These are phyloP conservation scores for Cardamine occulta DNA, from an alignment of 345 rosid genomes.

Conservation along the genomic window DNA sequence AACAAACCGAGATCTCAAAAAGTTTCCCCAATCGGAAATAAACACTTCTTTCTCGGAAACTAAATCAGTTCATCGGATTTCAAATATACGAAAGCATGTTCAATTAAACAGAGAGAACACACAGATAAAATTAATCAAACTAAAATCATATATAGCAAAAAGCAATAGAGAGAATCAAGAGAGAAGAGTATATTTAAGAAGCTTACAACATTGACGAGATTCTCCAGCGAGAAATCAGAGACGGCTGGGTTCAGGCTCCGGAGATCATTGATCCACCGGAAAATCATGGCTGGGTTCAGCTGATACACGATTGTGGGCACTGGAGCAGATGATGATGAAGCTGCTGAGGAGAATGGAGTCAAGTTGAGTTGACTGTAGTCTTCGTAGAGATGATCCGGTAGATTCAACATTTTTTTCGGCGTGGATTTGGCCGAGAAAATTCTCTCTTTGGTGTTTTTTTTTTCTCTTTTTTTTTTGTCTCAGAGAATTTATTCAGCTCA, in stretches of 20 bases:
- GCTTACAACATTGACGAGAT: constrained; percentile 49
- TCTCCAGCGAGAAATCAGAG: constrained; percentile 38
- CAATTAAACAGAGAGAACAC: background rate
- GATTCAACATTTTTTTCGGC: constrained; percentile 21
- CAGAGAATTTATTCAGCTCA: background rate
- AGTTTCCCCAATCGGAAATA: constrained; percentile 2
- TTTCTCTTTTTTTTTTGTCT: background rate
- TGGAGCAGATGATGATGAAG: background rate
- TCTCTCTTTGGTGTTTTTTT: background rate
- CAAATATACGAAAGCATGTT: background rate
- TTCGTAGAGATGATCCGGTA: constrained; percentile 38
- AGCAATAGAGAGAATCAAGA: background rate
- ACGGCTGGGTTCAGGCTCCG: background rate
- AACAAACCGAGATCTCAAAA: background rate
- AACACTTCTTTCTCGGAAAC: background rate
- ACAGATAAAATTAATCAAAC: background rate
- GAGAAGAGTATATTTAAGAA: background rate
- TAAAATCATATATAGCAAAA: constrained; percentile 6
- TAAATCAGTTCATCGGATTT: background rate
- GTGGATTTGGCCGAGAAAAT: background rate
- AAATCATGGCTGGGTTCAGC: background rate
- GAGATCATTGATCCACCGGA: constrained; percentile 43
- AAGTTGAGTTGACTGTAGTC: constrained; percentile 20
- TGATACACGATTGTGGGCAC: background rate
- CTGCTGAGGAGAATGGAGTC: background rate